Conservation (phyloP, 257 asterid genomes). For the Solanum infundibuliforme region DNA sequence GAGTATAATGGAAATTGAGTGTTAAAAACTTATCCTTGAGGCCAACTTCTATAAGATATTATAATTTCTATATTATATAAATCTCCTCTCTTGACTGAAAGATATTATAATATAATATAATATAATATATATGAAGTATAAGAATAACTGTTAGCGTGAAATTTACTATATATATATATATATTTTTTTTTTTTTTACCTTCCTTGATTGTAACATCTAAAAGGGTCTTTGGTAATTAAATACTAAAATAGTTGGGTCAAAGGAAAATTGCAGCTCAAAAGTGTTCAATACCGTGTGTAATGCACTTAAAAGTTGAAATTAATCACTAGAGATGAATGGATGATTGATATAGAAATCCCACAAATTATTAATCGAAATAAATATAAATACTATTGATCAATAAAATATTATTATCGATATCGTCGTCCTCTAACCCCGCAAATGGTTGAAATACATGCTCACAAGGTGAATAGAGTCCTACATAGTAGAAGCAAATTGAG, state of each 20-base stretch:
- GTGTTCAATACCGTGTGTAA: neutral
- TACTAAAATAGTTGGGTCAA: constrained; percentile 14
- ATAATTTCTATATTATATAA: neutral
- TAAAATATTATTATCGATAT: neutral
- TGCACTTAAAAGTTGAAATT: neutral
- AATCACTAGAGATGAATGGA: constrained; percentile 3
- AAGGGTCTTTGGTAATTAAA: neutral
- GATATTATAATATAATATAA: neutral
- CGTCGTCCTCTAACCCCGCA: neutral
- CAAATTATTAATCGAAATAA: neutral
- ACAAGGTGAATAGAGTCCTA: neutral
- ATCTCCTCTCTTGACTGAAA: neutral
- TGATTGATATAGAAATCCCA: neutral
- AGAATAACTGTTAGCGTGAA: neutral
- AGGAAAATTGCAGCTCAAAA: constrained; percentile 8
- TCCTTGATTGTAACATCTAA: constrained; percentile 19
- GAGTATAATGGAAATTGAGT: neutral
- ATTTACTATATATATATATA: neutral
- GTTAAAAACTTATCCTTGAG: neutral
- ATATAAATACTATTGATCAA: neutral
- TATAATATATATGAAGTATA: neutral
- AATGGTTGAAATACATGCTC: neutral
- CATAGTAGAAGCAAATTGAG: too few species aligned
- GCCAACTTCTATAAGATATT: neutral
- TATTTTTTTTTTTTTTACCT: constrained; percentile 33